Evolutionary conservation across 306 rosid species (phyloP).

Genomic region (Dryas drummondii): DNA sequence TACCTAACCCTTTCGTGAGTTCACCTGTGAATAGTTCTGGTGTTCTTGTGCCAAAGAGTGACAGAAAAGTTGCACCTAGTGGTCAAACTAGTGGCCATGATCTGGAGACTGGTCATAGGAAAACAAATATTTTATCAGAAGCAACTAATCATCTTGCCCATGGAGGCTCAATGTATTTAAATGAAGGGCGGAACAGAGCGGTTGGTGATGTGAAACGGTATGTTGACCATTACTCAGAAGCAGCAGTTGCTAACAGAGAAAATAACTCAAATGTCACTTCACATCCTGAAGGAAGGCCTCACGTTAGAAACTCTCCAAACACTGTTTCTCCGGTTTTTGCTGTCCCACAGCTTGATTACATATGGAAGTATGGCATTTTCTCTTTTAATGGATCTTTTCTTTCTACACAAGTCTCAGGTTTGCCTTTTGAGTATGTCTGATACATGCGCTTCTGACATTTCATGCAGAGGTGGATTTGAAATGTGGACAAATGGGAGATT

Average conservation of each 20-base stretch:
- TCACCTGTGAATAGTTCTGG: constrained; percentile 18
- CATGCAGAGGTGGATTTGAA: constrained; percentile 43
- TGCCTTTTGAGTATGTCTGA: constrained; percentile 5
- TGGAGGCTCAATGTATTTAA: constrained; percentile 15
- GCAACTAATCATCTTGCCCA: constrained; percentile 6
- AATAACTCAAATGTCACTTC: constrained; percentile 4
- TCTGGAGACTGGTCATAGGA: constrained; percentile 16
- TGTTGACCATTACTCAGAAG: constrained; percentile 9
- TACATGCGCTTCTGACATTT: constrained; percentile 9
- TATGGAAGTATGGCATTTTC: constrained; percentile 36
- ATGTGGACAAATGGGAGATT: constrained; percentile 14
- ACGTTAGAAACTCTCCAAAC: neutral
- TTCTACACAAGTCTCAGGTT: neutral
- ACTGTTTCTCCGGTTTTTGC: neutral
- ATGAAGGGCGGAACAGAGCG: neutral
- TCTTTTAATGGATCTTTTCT: constrained; percentile 1
- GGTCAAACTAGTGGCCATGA: constrained; percentile 10
- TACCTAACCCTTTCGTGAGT: constrained; percentile 10
- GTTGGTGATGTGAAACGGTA: constrained; percentile 1
- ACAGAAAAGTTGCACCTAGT: constrained; percentile 5
- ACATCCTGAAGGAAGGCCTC: constrained; percentile 20
- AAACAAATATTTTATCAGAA: neutral
- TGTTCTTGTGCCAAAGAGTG: constrained; percentile 6
- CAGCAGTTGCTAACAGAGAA: neutral
- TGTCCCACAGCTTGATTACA: constrained; percentile 15